Evolutionary conservation across 805 yeast genomes (phyloP).

Genomic region (Zygosaccharomyces siamensis): DNA sequence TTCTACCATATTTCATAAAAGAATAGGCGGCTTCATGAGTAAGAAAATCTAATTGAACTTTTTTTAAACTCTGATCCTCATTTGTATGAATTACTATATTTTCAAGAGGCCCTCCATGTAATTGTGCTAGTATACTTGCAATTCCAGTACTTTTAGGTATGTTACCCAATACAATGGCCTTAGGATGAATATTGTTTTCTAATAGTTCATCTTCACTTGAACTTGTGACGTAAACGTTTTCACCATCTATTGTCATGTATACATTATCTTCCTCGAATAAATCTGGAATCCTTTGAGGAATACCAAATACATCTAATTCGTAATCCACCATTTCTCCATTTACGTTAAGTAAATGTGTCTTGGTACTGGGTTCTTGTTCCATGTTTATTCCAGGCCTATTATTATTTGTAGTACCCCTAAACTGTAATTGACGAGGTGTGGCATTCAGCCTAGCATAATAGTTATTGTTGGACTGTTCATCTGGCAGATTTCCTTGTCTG

Average conservation of each 20-base stretch:
- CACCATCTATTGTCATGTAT: not conserved
- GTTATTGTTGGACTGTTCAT: not conserved
- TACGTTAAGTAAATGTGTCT: conserved; percentile 4
- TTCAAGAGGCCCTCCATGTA: conserved; percentile 69
- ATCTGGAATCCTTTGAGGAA: conserved; percentile 15
- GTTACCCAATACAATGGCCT: conserved; percentile 35
- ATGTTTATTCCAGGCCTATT: not conserved
- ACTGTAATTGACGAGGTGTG: not conserved
- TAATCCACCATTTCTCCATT: conserved; percentile 11
- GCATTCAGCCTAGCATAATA: not conserved
- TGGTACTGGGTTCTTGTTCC: conserved; percentile 6
- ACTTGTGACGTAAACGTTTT: conserved; percentile 1
- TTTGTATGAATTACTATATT: conserved; percentile 30
- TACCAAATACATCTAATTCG: conserved; percentile 11
- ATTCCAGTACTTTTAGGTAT: conserved; percentile 44
- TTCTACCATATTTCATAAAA: conserved; percentile 48
- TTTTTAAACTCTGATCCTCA: conserved; percentile 22
- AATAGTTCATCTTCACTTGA: conserved; percentile 9
- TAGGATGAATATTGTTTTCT: conserved; percentile 2
- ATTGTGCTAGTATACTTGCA: conserved; percentile 47
- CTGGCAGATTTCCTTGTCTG: not conserved
- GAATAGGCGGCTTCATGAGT: conserved; percentile 48
- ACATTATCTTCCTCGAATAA: conserved; percentile 8
- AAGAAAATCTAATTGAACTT: conserved; percentile 48
- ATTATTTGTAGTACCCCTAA: not conserved